These are phyloP conservation scores for Trichocomaceae sp. DNA, from an alignment of 2,329 filamentous ascomycete species.

Conservation along the genomic window DNA sequence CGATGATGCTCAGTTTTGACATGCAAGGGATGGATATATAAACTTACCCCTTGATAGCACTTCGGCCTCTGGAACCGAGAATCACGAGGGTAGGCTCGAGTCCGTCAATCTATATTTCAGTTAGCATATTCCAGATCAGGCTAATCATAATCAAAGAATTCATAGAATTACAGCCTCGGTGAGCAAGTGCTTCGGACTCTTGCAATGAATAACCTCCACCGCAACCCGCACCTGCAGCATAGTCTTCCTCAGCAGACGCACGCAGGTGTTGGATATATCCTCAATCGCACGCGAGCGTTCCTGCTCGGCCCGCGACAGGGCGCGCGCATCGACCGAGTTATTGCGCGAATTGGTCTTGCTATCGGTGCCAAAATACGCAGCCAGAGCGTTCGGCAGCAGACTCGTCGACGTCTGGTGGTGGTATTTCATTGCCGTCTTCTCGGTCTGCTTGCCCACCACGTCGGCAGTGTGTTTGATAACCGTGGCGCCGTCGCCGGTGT, in stretches of 20 bases:
- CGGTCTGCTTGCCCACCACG: slow-evolving; percentile 56
- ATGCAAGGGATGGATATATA: neutral
- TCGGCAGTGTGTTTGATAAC: slow-evolving; percentile 69
- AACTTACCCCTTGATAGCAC: slow-evolving; percentile 81
- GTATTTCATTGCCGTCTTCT: slow-evolving; percentile 46
- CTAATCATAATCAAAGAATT: no score
- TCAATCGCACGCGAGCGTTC: slow-evolving; percentile 77
- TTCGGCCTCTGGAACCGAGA: slow-evolving; percentile 82
- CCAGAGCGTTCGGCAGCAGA: slow-evolving; percentile 25
- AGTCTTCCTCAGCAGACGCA: slow-evolving; percentile 84
- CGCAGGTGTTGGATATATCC: slow-evolving; percentile 73
- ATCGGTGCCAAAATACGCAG: slow-evolving; percentile 32
- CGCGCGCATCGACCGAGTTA: slow-evolving; percentile 44
- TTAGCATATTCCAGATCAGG: neutral
- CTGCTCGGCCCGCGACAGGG: slow-evolving; percentile 59
- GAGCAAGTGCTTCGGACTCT: slow-evolving; percentile 91
- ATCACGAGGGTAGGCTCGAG: slow-evolving; percentile 88
- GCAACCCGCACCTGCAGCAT: slow-evolving; percentile 86
- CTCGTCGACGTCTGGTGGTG: slow-evolving; percentile 29
- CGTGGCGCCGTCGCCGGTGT: slow-evolving; percentile 65
- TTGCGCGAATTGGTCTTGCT: slow-evolving; percentile 29
- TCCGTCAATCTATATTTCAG: slow-evolving; percentile 62
- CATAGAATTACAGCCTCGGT: slow-evolving; percentile 68
- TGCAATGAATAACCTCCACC: slow-evolving; percentile 96
- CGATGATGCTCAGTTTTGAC: neutral